Evolutionary conservation across 129 eudicot species (phyloP).

Genomic region (Artemisia annua): DNA sequence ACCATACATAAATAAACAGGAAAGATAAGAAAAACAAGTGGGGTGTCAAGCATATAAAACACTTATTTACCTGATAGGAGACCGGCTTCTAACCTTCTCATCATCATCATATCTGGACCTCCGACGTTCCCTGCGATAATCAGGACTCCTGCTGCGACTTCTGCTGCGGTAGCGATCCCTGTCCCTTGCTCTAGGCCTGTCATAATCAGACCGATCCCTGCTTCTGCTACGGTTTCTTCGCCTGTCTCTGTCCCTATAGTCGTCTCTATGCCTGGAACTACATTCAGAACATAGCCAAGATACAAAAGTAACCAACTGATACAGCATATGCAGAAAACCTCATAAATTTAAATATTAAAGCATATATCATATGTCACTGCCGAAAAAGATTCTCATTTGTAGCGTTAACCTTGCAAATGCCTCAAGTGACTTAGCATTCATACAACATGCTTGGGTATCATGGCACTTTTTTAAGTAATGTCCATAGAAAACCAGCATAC

Average conservation of each 20-base stretch:
- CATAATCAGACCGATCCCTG: slow-evolving; percentile 69
- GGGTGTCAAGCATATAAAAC: slow-evolving; percentile 27
- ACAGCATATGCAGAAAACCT: slow-evolving; percentile 18
- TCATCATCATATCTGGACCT: slow-evolving; percentile 80
- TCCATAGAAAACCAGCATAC: too few species aligned
- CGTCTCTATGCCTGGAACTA: slow-evolving; percentile 64
- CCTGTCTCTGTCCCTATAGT: slow-evolving; percentile 63
- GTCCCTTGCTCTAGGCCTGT: slow-evolving; percentile 61
- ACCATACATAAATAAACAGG: neutral
- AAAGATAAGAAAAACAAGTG: neutral
- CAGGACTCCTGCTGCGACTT: slow-evolving; percentile 86
- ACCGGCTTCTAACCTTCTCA: slow-evolving; percentile 71
- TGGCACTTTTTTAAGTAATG: too few species aligned
- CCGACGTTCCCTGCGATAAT: slow-evolving; percentile 67
- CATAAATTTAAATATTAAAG: slow-evolving; percentile 5
- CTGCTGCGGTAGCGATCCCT: slow-evolving; percentile 69
- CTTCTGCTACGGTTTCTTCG: slow-evolving; percentile 92
- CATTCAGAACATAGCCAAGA: slow-evolving; percentile 3
- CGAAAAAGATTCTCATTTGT: too few species aligned
- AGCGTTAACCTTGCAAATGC: too few species aligned
- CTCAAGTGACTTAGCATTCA: too few species aligned
- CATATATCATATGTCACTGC: neutral
- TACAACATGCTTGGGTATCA: too few species aligned
- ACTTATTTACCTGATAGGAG: slow-evolving; percentile 58
- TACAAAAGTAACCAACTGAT: too few species aligned